phyloP scores from a whole-genome alignment of 257 asterid genomes.

The Gentiana macrophylla region DNA sequence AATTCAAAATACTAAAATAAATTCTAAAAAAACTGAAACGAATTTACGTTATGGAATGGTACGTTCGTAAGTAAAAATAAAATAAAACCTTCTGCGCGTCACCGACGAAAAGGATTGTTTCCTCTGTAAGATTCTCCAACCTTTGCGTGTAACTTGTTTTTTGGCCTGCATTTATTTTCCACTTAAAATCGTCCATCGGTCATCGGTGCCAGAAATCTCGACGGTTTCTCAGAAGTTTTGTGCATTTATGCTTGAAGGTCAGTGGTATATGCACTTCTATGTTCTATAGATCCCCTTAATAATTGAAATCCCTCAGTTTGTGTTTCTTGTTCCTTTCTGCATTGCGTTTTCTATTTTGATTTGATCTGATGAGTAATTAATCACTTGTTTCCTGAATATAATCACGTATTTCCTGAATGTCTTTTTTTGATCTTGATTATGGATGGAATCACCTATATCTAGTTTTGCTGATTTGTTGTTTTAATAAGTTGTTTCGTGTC shows the following conservation, averaged over 20 bases:
- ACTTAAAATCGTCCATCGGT: background rate
- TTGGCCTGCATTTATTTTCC: background rate
- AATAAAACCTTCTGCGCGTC: background rate
- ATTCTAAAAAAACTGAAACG: too few relatives aligned
- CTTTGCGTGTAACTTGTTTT: conserved; percentile 7
- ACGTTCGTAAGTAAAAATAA: too few relatives aligned
- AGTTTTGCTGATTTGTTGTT: conserved; percentile 16
- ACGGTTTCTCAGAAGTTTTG: background rate
- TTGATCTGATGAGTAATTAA: conserved; percentile 10
- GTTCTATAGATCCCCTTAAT: background rate
- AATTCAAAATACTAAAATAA: too few relatives aligned
- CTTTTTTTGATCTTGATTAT: conserved; percentile 20
- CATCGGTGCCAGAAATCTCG: background rate
- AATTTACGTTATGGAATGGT: too few relatives aligned
- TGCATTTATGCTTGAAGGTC: conserved; percentile 10
- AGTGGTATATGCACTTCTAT: conserved; percentile 10
- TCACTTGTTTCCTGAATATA: background rate
- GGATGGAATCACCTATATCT: conserved; percentile 4
- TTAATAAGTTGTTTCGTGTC: conserved; percentile 25
- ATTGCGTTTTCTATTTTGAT: conserved; percentile 15
- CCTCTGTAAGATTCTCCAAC: conserved; percentile 6
- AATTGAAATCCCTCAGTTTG: background rate
- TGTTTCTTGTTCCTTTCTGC: background rate
- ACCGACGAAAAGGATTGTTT: conserved; percentile 13
- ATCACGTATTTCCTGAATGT: background rate